These are phyloP conservation scores for Globisporangium orthogonon DNA, from an alignment of 352 stramenopile species.

Conservation along the genomic window DNA sequence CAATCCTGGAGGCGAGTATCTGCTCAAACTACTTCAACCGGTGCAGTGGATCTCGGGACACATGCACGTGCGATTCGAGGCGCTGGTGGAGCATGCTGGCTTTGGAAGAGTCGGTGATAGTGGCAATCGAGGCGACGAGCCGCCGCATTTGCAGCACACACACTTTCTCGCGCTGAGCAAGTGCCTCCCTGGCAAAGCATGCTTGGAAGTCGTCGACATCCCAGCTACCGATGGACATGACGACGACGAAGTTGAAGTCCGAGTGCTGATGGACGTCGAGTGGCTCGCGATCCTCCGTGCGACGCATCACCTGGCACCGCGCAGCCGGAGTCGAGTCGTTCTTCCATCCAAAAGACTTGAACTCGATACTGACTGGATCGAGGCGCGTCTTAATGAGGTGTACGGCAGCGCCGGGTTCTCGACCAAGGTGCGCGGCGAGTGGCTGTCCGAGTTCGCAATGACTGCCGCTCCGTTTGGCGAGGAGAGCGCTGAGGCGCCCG, in stretches of 20 bases:
- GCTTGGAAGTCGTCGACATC: slow-evolving; percentile 80
- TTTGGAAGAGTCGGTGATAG: background rate
- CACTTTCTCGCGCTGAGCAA: slow-evolving; percentile 94
- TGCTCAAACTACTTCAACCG: slow-evolving; percentile 81
- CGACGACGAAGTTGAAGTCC: slow-evolving; percentile 9
- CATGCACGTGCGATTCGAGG: slow-evolving; percentile 92
- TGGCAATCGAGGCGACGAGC: background rate
- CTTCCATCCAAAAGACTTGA: slow-evolving; percentile 18
- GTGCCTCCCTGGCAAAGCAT: slow-evolving; percentile 78
- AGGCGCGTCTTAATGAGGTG: slow-evolving; percentile 8
- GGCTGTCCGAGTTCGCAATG: slow-evolving; percentile 21
- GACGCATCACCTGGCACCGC: slow-evolving; percentile 54
- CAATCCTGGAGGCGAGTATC: slow-evolving; percentile 58
- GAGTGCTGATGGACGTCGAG: slow-evolving; percentile 73
- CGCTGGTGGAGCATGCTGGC: slow-evolving; percentile 54
- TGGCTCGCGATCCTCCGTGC: slow-evolving; percentile 83
- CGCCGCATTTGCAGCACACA: slow-evolving; percentile 26
- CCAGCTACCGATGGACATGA: slow-evolving; percentile 5
- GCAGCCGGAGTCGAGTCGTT: slow-evolving; percentile 13
- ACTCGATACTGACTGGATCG: slow-evolving; percentile 45
- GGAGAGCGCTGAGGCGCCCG: background rate
- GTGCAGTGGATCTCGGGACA: slow-evolving; percentile 92
- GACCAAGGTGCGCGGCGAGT: slow-evolving; percentile 10
- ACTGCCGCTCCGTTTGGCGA: slow-evolving; percentile 18
- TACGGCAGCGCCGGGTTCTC: background rate